Base-by-base conservation (phyloP, 2,329 filamentous ascomycete species). In the Diplodia corticola region DNA sequence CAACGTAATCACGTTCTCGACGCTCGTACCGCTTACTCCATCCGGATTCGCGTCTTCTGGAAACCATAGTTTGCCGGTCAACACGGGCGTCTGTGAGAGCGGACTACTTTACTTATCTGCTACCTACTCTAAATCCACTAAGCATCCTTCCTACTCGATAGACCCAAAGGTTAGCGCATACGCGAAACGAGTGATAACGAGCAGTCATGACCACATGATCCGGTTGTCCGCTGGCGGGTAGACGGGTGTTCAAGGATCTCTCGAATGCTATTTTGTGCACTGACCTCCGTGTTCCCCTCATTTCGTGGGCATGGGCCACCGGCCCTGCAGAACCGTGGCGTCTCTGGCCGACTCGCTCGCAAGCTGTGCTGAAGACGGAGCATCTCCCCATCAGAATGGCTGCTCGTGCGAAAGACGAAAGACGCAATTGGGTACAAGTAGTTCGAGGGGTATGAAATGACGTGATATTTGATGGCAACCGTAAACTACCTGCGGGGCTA, bases 401-500 rank as follows among this genome's bases (percentile, higher is more conserved):
- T 33, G 2, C 24, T 35, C 37, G 17, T 17, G 17, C 40, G 9
- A 3, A 17, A 13, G 12, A 61, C 26, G 20, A 33, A 26, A 9
- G 3, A 35, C 24, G 40, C 20, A 4, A 35, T 44, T 44, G 17
- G n/a, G 20, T 15, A n/a, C n/a, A 4, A 9, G 37, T 9, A 5
- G 3, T 30, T 35, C 26, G 17, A 20, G 17, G 57, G 57, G 20
- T 49, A 48, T 22, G 22, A 35, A 49, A 28, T 61, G 57, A 61
- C 44, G 57, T 61, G 44, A 24, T 49, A 61, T 61, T 61, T 61
- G 57, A 61, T 61, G 57, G 50, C 10, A 17, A 35, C 20, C 48
- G 40, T 35, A 49, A 33, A 35, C 57, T 61, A 50, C 57, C 35
- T 50, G 40, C 26, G 35, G 44, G 40, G 57, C 24, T 61, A 49